phyloP scores from a whole-genome alignment of 345 rosid genomes.

The Boechera divaricarpa region DNA sequence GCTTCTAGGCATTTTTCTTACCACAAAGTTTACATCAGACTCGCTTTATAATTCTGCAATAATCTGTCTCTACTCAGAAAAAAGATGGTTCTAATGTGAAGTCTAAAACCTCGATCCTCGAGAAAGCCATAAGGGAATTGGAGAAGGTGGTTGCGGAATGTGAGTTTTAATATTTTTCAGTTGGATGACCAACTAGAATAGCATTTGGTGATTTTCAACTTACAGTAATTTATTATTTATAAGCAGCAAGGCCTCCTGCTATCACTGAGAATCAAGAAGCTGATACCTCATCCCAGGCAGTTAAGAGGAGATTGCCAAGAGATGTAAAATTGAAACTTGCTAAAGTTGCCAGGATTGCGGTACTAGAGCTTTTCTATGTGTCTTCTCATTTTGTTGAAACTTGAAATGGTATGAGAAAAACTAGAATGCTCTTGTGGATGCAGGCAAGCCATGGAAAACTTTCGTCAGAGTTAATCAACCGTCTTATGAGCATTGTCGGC shows the following conservation, averaged over 20 bases:
- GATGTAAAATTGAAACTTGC: slow-evolving; percentile 77
- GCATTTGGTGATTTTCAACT: slow-evolving; percentile 7
- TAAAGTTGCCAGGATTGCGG: slow-evolving; percentile 71
- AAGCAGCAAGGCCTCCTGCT: slow-evolving; percentile 81
- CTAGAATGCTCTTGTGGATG: slow-evolving; percentile 50
- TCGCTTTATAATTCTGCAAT: slow-evolving; percentile 52
- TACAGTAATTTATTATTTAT: slow-evolving; percentile 30
- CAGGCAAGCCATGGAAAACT: slow-evolving; percentile 93
- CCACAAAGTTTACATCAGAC: slow-evolving; percentile 7
- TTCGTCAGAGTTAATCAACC: slow-evolving; percentile 78
- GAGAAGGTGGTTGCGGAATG: slow-evolving; percentile 91
- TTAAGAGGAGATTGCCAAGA: slow-evolving; percentile 85
- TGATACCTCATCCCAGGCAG: slow-evolving; percentile 67
- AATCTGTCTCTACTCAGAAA: slow-evolving; percentile 56
- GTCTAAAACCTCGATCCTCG: slow-evolving; percentile 70
- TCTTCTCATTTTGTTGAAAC: slow-evolving; percentile 11
- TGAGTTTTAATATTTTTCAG: slow-evolving; percentile 41
- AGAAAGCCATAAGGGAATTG: slow-evolving; percentile 87
- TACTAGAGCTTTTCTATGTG: slow-evolving; percentile 18
- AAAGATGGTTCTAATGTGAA: slow-evolving; percentile 65
- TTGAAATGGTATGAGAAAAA: slow-evolving; percentile 22
- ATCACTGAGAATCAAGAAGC: slow-evolving; percentile 78
- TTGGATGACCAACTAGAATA: slow-evolving; percentile 14
- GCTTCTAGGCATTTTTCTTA: slow-evolving; percentile 5
- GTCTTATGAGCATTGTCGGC: slow-evolving; percentile 90